Base-by-base conservation (phyloP, 2,329 filamentous ascomycete species). In the Lasiodiplodia sp. region DNA sequence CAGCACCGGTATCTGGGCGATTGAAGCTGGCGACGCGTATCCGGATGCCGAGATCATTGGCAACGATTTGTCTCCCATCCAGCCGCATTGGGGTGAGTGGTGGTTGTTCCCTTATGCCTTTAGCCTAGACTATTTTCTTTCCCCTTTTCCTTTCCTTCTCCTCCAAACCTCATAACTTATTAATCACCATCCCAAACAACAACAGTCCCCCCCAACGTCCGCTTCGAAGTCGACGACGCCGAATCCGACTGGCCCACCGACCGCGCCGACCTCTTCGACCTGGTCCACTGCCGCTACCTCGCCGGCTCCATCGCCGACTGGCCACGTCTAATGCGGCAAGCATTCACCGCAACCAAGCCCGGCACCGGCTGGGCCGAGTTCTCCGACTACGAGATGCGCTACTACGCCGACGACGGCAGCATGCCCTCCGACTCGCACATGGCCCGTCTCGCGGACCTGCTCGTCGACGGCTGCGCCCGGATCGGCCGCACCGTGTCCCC, bases 31-130 rank as follows among this genome's bases (percentile, higher is more conserved):
- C 68, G 53, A 79, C 72, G 51, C 74, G 25, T 73, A 75, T 68
- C 79, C 78, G 0, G 71, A 72, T 4, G 73, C 79, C 1, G 72
- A 75, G 37, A 56, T 73, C 34, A 49, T 80, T 14, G 79, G 78
- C 7, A 81, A 74, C 69, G 85, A 87, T 71, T 78, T 87, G 5
- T 83, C 79, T 66, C 83, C 83, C 18, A 82, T 84, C 53, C 84
- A 87, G 71, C 84, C 84, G 2, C 77, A 77, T 44, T 79, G 83
- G 78, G 55, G 55, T 57, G 25, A 40, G 31, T 38, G 31, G 31
- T 28, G 31, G 31, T 28, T 28, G 25, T n/a, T n/a, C 18, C 44
- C n/a, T 6, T 16, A 6, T 8, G 3, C n/a, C 10, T 21, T 21
- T n/a, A 18, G 16, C 7, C 8, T 47, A 18, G 8, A 16, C 40